These are phyloP conservation scores for Globisporangium sylvaticum DNA, from an alignment of 352 stramenopile genomes.

Conservation along the genomic window DNA sequence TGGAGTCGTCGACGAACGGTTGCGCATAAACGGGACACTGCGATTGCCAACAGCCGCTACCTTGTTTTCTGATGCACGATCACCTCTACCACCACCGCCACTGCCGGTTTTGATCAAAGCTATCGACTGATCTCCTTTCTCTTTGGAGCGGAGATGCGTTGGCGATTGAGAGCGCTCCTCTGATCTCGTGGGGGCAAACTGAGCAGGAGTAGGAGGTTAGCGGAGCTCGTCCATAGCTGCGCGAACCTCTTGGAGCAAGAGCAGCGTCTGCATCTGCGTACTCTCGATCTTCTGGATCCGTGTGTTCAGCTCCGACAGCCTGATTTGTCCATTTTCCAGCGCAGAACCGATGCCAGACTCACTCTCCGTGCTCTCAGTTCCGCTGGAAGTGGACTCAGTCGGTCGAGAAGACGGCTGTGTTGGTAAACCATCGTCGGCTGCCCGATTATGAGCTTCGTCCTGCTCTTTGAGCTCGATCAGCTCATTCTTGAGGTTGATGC, in stretches of 20 bases:
- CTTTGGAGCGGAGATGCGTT: not conserved
- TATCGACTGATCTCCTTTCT: not conserved
- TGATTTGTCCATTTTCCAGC: not conserved
- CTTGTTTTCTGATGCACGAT: not conserved
- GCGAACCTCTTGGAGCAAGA: not conserved
- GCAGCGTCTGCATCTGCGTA: not conserved
- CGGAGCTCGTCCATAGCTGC: not conserved
- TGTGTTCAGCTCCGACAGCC: not conserved
- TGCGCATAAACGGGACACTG: not conserved
- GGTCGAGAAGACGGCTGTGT: not conserved
- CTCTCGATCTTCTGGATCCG: not conserved
- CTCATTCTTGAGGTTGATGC: constrained; percentile 16
- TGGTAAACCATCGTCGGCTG: not conserved
- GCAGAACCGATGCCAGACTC: not conserved
- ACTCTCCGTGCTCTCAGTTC: not conserved
- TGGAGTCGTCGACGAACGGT: not conserved
- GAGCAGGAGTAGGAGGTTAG: not conserved
- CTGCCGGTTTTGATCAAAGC: not conserved
- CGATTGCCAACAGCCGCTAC: not conserved
- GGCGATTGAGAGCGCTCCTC: not conserved
- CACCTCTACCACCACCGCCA: not conserved
- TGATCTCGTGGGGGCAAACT: not conserved
- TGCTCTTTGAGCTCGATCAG: constrained; percentile 17
- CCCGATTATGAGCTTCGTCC: not conserved
- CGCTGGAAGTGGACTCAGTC: not conserved